These are phyloP conservation scores for Thalia dealbata DNA, from an alignment of 176 grass and related monocot species.

Conservation along the genomic window DNA sequence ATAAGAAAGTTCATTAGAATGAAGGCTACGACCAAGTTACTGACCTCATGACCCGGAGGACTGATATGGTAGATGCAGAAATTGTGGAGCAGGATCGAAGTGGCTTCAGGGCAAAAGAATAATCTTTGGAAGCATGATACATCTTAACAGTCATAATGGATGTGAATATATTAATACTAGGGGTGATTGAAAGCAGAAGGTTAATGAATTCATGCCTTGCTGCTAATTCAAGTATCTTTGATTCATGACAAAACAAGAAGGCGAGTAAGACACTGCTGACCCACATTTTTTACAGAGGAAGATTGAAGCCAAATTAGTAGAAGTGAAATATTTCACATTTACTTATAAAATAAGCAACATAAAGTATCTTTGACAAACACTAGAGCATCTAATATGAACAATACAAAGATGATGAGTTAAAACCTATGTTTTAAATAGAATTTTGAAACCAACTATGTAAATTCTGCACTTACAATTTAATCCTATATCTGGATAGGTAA, in stretches of 20 bases:
- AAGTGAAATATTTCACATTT: background rate
- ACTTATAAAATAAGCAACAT: background rate
- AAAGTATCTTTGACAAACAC: background rate
- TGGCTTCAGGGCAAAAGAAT: slow-evolving; percentile 15
- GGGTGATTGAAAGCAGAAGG: background rate
- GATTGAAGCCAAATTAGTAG: background rate
- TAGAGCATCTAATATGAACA: background rate
- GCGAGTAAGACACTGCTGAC: background rate
- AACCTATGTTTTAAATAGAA: background rate
- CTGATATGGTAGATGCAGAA: slow-evolving; percentile 25
- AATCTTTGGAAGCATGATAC: slow-evolving; percentile 23
- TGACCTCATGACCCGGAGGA: slow-evolving; percentile 27
- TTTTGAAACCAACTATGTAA: background rate
- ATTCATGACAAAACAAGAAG: background rate
- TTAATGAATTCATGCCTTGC: background rate
- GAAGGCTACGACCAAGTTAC: background rate
- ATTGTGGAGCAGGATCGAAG: slow-evolving; percentile 20
- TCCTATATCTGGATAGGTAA: slow-evolving; percentile 24
- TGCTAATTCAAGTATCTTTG: background rate
- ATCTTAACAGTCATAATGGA: slow-evolving; percentile 2
- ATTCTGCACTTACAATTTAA: slow-evolving; percentile 12
- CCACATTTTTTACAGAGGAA: background rate
- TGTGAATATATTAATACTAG: background rate
- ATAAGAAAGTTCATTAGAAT: background rate
- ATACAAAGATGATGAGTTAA: background rate